These are phyloP conservation scores for Caryopteris hybrid DNA, from an alignment of 305 asterid genomes.

Conservation along the genomic window DNA sequence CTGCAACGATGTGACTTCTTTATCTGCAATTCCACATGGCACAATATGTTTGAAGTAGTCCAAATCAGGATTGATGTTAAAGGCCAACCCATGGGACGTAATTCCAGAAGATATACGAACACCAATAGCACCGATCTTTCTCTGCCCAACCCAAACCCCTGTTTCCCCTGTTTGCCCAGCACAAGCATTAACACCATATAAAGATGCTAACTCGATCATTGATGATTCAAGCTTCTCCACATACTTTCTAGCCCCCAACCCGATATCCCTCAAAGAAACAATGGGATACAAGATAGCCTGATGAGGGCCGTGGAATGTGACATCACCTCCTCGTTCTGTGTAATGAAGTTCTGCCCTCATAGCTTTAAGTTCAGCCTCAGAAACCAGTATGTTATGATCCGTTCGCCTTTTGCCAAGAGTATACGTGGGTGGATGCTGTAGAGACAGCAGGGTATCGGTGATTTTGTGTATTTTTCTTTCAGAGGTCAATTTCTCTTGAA, in stretches of 20 bases:
- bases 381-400: slow-evolving; percentile 50
- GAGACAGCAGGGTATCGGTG: slow-evolving; percentile 51
- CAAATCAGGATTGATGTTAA: slow-evolving; percentile 74
- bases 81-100: slow-evolving; percentile 80
- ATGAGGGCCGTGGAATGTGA: slow-evolving; percentile 77
- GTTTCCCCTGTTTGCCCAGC: slow-evolving; percentile 60
- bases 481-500: slow-evolving; percentile 60
- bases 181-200: slow-evolving; percentile 57
- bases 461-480: slow-evolving; percentile 52
- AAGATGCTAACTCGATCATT: slow-evolving; percentile 67
- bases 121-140: slow-evolving; percentile 84
- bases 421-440: slow-evolving; percentile 87
- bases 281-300: slow-evolving; percentile 80
- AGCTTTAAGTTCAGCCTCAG: slow-evolving; percentile 56
- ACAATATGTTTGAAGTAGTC: slow-evolving; percentile 73
- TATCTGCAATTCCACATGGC: slow-evolving; percentile 82
- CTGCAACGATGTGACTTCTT: slow-evolving; percentile 75
- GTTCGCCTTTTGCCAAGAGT: slow-evolving; percentile 78
- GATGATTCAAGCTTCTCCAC: slow-evolving; percentile 78
- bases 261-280: slow-evolving; percentile 51
- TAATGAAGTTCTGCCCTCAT: slow-evolving; percentile 78
- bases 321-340: slow-evolving; percentile 86
- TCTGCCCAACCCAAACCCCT: slow-evolving; percentile 75
- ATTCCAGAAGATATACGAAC: slow-evolving; percentile 72
- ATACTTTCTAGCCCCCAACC: slow-evolving; percentile 72